A percentile compares a stretch with the other conserved stretches of the same genome.
Evolutionary conservation across 2,329 filamentous ascomycete species (phyloP).

Genomic region (Emmonsiellopsis sp.): DNA sequence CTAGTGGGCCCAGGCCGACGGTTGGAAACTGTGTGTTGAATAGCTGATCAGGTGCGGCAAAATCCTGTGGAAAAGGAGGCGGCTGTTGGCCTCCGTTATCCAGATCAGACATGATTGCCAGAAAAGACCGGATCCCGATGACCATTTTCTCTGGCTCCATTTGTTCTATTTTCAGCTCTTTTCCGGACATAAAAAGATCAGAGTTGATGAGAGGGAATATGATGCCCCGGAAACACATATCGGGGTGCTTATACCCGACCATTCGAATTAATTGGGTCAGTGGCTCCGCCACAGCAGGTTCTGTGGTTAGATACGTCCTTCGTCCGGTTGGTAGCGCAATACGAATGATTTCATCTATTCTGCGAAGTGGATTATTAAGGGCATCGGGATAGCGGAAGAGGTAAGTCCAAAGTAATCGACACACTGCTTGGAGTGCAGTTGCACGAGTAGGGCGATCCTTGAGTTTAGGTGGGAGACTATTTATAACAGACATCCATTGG

Average conservation of each 20-base stretch:
- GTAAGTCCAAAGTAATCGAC: constrained; percentile 88
- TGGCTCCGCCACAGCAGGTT: constrained; percentile 76
- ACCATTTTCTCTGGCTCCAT: constrained; percentile 94
- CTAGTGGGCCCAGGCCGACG: neutral
- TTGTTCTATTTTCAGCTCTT: constrained; percentile 79
- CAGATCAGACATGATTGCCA: constrained; percentile 85
- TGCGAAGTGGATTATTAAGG: constrained; percentile 58
- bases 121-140: constrained; percentile 89
- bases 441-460: constrained; percentile 75
- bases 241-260: constrained; percentile 86
- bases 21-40: constrained; percentile 6
- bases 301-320: constrained; percentile 71
- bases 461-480: constrained; percentile 67
- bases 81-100: constrained; percentile 70
- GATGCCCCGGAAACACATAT: constrained; percentile 83
- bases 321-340: constrained; percentile 74
- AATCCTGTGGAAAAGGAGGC: constrained; percentile 74
- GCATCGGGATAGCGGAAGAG: constrained; percentile 75
- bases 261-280: constrained; percentile 90
- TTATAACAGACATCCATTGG: constrained; percentile 78
- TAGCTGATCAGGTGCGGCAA: constrained; percentile 20
- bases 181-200: constrained; percentile 69
- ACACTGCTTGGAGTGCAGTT: constrained; percentile 79
- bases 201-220: constrained; percentile 95
- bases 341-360: constrained; percentile 81